These are phyloP conservation scores for Magnaporthiopsis rhizophila DNA, from an alignment of 2,329 filamentous ascomycete genomes.

Conservation along the genomic window DNA sequence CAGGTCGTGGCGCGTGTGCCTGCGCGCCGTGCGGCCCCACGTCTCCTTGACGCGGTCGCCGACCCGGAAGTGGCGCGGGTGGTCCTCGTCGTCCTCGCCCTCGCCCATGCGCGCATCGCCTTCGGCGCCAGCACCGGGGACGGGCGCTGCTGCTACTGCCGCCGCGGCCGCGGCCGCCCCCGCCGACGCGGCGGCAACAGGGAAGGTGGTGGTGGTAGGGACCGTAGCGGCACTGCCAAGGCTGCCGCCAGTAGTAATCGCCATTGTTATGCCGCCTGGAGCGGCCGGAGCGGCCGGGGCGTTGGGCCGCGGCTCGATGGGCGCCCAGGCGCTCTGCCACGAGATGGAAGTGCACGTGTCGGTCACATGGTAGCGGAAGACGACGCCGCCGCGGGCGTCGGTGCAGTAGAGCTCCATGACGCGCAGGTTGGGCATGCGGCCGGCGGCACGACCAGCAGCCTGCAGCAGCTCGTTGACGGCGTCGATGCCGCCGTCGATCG, in stretches of 20 bases:
- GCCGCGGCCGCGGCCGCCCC: too few species aligned
- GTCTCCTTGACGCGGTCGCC: constrained; percentile 2
- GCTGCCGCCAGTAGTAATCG: background rate
- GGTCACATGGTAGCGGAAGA: constrained; percentile 18
- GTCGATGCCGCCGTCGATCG: constrained; percentile 13
- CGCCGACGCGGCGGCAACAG: too few species aligned
- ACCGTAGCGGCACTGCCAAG: too few species aligned
- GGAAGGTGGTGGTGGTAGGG: too few species aligned
- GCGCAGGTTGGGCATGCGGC: constrained; percentile 18
- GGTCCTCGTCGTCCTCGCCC: constrained; percentile 1
- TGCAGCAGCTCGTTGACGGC: constrained; percentile 17
- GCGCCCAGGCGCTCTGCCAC: constrained; percentile 14
- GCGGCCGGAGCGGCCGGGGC: background rate
- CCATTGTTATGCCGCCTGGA: background rate
- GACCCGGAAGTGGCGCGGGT: constrained; percentile 6
- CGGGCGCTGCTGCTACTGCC: background rate
- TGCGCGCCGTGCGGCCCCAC: constrained; percentile 4
- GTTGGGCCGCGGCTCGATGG: background rate
- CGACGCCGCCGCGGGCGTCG: constrained; percentile 15
- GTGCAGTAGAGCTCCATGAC: constrained; percentile 20
- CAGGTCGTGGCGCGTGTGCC: constrained; percentile 6
- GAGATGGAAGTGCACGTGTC: constrained; percentile 9
- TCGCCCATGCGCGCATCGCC: background rate
- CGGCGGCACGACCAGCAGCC: constrained; percentile 15
- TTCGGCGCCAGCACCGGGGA: background rate